A percentile compares a stretch with the other conserved stretches of the same genome.
These are phyloP conservation scores for Cucurbita pepo DNA, from an alignment of 306 rosid species.

Conservation along the genomic window DNA sequence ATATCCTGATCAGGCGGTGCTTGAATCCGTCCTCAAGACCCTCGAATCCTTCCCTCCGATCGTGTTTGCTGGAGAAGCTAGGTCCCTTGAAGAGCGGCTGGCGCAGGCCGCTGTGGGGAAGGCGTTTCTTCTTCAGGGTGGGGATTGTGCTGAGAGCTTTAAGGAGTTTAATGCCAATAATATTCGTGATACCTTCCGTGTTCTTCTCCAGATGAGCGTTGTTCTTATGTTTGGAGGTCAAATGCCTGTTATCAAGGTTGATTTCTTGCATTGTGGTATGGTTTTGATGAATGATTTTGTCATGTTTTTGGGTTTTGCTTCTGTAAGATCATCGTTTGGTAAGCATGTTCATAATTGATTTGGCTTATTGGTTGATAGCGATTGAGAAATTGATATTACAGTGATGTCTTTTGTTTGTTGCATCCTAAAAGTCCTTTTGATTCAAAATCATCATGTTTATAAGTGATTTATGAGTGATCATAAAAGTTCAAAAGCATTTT, in stretches of 20 bases:
- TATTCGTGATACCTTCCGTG: slow-evolving; percentile 27
- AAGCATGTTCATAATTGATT: neutral
- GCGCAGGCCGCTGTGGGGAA: slow-evolving; percentile 22
- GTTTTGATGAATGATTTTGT: neutral
- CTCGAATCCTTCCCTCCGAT: slow-evolving; percentile 28
- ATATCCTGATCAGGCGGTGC: slow-evolving; percentile 14
- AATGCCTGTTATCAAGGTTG: slow-evolving; percentile 29
- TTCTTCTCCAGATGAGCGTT: slow-evolving; percentile 26
- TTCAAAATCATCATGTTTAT: neutral
- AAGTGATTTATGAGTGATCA: neutral
- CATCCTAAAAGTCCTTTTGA: neutral
- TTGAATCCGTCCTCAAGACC: slow-evolving; percentile 18
- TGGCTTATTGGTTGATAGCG: neutral
- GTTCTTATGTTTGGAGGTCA: slow-evolving; percentile 32
- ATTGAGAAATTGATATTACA: neutral
- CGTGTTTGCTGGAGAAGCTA: slow-evolving; percentile 29
- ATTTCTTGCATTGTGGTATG: neutral
- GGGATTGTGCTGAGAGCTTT: slow-evolving; percentile 36
- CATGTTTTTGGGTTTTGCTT: neutral
- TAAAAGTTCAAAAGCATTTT: neutral
- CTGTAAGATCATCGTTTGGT: neutral
- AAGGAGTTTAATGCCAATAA: slow-evolving; percentile 30
- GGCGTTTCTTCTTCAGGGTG: slow-evolving; percentile 32
- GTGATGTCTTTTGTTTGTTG: neutral
- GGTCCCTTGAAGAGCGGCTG: slow-evolving; percentile 24